Percentiles rank a stretch among this genome's conserved stretches.
Conservation (phyloP, 164 flowering plant species). For the Annona cherimola region DNA sequence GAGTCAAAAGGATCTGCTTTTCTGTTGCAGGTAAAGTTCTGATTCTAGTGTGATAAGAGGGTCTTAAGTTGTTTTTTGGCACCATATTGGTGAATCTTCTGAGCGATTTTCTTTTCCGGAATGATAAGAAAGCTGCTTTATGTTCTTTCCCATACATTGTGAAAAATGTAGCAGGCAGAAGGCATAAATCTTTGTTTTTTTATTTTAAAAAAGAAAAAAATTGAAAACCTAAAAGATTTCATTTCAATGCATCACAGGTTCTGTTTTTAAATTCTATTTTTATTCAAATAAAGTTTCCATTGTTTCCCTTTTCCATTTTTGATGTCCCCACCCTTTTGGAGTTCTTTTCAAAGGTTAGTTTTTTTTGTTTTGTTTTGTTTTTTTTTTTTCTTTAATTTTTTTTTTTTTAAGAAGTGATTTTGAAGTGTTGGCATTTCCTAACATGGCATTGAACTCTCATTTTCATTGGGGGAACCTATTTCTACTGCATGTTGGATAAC, state of each 20-base stretch:
- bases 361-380: neutral
- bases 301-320: too few relatives aligned
- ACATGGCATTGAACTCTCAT: neutral
- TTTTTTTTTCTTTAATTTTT: neutral
- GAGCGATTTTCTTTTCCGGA: neutral
- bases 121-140: neutral
- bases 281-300: too few relatives aligned
- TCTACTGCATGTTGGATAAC: constrained; percentile 12
- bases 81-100: neutral
- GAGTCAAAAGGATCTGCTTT: constrained; percentile 65
- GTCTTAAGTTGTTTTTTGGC: neutral
- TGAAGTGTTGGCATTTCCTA: neutral
- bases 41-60: neutral
- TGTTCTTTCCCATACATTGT: too few relatives aligned
- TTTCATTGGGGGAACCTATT: neutral
- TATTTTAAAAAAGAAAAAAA: too few relatives aligned
- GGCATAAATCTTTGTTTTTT: too few relatives aligned
- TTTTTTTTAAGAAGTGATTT: neutral
- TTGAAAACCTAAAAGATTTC: too few relatives aligned
- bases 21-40: constrained; percentile 55
- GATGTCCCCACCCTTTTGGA: neutral
- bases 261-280: too few relatives aligned
- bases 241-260: too few relatives aligned
- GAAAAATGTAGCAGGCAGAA: too few relatives aligned
- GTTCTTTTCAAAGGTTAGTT: neutral